Percentiles rank a stretch among this genome's conserved stretches.
These are phyloP conservation scores for Scheffersomyces cryptocercus DNA, from an alignment of 1,139 yeast genomes.

Conservation along the genomic window DNA sequence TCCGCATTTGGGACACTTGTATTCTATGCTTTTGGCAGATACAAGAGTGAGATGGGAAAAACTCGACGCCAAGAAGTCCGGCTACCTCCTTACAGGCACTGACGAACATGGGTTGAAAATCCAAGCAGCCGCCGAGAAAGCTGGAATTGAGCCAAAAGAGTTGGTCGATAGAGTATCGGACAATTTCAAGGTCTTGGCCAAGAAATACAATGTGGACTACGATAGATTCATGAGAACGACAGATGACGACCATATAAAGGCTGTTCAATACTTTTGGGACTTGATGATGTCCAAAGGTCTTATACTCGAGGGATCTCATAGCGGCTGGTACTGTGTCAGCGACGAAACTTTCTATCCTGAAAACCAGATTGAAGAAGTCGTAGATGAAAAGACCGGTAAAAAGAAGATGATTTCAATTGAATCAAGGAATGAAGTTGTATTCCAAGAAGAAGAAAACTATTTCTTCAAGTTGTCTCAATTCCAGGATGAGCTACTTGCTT, in stretches of 20 bases:
- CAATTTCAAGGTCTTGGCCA: slow-evolving; percentile 66
- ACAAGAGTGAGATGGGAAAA: slow-evolving; percentile 73
- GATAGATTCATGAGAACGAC: slow-evolving; percentile 91
- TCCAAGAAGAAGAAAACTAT: slow-evolving; percentile 80
- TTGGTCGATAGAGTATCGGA: slow-evolving; percentile 73
- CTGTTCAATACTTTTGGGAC: slow-evolving; percentile 74
- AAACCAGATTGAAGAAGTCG: slow-evolving; percentile 58
- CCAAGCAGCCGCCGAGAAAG: slow-evolving; percentile 65
- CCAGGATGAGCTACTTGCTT: slow-evolving; percentile 52
- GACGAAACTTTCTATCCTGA: slow-evolving; percentile 96
- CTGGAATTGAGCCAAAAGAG: slow-evolving; percentile 52
- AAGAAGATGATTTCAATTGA: slow-evolving; percentile 60
- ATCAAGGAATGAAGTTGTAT: slow-evolving; percentile 72
- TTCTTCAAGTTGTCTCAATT: slow-evolving; percentile 74
- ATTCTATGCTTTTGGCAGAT: slow-evolving; percentile 85
- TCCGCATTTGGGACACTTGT: slow-evolving; percentile 94
- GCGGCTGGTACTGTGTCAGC: slow-evolving; percentile 93
- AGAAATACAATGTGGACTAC: slow-evolving; percentile 53
- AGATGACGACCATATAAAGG: slow-evolving; percentile 68
- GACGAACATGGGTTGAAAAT: slow-evolving; percentile 97
- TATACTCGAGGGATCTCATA: slow-evolving; percentile 79
- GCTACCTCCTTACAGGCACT: slow-evolving; percentile 84
- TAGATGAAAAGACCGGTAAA: slow-evolving; percentile 33
- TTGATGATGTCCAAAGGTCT: slow-evolving; percentile 57
- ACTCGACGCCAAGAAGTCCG: slow-evolving; percentile 31